phyloP scores from a whole-genome alignment of 345 rosid species.

The Carallia pectinifolia region DNA sequence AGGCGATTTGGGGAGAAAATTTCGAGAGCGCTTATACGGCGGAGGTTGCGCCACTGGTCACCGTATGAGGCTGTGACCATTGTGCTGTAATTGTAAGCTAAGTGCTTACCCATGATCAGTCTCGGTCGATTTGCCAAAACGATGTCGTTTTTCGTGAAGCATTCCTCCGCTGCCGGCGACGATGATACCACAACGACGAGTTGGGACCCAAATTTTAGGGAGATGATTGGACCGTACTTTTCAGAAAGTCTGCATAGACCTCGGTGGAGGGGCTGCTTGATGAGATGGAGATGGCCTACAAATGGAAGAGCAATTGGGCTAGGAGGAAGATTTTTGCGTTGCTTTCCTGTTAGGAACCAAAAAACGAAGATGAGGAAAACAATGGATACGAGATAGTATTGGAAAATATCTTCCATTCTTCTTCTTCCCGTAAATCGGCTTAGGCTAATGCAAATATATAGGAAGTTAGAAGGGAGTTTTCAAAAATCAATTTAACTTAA shows the following conservation, averaged over 20 bases:
- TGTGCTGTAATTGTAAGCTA: constrained; percentile 40
- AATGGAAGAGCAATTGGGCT: constrained; percentile 14
- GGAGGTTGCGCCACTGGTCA: constrained; percentile 59
- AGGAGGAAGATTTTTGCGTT: constrained; percentile 16
- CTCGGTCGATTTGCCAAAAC: constrained; percentile 53
- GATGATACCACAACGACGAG: constrained; percentile 39
- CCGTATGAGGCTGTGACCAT: constrained; percentile 36
- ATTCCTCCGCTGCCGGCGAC: constrained; percentile 32
- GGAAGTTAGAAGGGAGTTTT: too few relatives aligned
- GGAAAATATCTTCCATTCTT: background rate
- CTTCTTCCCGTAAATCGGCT: too few relatives aligned
- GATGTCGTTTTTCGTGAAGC: constrained; percentile 52
- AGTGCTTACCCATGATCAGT: constrained; percentile 25
- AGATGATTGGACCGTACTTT: constrained; percentile 37
- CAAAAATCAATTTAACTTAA: too few relatives aligned
- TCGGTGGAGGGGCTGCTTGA: constrained; percentile 16
- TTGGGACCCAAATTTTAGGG: constrained; percentile 39
- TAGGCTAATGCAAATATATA: too few relatives aligned
- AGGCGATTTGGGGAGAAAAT: constrained; percentile 42
- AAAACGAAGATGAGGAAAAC: background rate
- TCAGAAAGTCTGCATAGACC: constrained; percentile 30
- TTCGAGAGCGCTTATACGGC: constrained; percentile 41
- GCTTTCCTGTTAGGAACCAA: background rate
- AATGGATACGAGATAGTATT: background rate
- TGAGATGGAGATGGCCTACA: constrained; percentile 21